Conservation (phyloP, 1,284 basidiomycete genomes). For the Melampsora abietis-canadensis region DNA sequence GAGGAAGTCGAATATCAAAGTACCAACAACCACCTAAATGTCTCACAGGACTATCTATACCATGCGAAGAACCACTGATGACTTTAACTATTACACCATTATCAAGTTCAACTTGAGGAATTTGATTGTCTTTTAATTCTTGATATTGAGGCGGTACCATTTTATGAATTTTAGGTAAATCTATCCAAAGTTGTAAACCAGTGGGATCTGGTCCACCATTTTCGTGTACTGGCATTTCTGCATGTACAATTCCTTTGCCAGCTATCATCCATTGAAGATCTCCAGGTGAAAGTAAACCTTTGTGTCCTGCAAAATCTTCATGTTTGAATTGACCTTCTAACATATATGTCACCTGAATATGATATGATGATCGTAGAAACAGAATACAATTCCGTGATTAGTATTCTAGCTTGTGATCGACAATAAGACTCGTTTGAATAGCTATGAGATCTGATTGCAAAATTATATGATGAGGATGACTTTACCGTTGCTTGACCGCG, state of each 20-base stretch:
- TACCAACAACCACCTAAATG: slow-evolving; percentile 91
- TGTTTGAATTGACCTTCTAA: slow-evolving; percentile 78
- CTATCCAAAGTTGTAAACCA: slow-evolving; percentile 90
- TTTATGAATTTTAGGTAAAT: slow-evolving; percentile 81
- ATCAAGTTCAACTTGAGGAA: slow-evolving; percentile 56
- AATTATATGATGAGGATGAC: background rate
- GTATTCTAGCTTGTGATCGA: no score
- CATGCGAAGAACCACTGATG: slow-evolving; percentile 82
- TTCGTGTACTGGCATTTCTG: slow-evolving; percentile 75
- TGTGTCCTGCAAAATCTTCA: slow-evolving; percentile 88
- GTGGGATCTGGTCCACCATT: slow-evolving; percentile 66
- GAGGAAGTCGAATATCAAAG: slow-evolving; percentile 73
- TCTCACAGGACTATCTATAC: slow-evolving; percentile 77
- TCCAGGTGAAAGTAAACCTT: slow-evolving; percentile 73
- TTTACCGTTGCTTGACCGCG: slow-evolving; percentile 75
- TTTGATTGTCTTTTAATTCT: slow-evolving; percentile 56
- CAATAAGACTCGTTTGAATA: no score
- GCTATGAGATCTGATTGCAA: no score
- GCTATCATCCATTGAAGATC: slow-evolving; percentile 84
- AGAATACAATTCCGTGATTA: background rate
- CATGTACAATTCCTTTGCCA: slow-evolving; percentile 58
- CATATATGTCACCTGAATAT: slow-evolving; percentile 69
- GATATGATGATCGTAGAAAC: background rate
- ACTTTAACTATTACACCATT: slow-evolving; percentile 74
- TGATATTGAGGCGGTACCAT: slow-evolving; percentile 64